A percentile compares a stretch with the other conserved stretches of the same genome.
phyloP scores from a whole-genome alignment of 257 asterid genomes.

The Petunia secreta region DNA sequence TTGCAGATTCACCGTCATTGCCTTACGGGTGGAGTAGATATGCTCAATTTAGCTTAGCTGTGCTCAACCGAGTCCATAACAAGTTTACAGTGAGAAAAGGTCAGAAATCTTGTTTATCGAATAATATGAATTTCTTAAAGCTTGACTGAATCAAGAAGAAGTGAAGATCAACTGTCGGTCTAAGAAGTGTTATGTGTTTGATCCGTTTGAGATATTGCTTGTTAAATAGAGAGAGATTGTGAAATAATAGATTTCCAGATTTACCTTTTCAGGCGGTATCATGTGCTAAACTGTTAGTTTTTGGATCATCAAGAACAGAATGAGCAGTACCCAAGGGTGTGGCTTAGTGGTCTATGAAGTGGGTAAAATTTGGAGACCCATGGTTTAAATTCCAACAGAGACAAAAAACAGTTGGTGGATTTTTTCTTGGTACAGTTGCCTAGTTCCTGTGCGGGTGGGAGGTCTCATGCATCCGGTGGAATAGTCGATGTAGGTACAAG shows the following conservation, averaged over 20 bases:
- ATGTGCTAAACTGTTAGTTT: slow-evolving; percentile 11
- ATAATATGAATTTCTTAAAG: neutral
- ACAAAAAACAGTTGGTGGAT: too few species aligned
- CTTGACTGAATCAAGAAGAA: neutral
- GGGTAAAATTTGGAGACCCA: too few species aligned
- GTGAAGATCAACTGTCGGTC: neutral
- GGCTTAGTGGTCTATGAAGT: too few species aligned
- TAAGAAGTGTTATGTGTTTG: slow-evolving; percentile 12
- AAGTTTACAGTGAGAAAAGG: slow-evolving; percentile 33
- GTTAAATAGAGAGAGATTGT: slow-evolving; percentile 5
- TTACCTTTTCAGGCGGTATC: slow-evolving; percentile 8
- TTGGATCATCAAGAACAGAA: neutral
- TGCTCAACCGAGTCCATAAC: slow-evolving; percentile 25
- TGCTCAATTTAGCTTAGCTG: slow-evolving; percentile 34
- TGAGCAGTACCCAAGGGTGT: neutral
- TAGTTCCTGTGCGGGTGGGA: too few species aligned
- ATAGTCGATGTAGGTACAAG: too few species aligned
- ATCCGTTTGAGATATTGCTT: neutral
- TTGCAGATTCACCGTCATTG: slow-evolving; percentile 31
- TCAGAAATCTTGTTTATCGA: slow-evolving; percentile 6
- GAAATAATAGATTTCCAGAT: slow-evolving; percentile 1
- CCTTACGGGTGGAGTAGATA: slow-evolving; percentile 40
- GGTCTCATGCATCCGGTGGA: too few species aligned
- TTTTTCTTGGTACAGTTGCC: too few species aligned
- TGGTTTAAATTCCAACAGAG: too few species aligned